A percentile compares a stretch with the other conserved stretches of the same genome.
Evolutionary conservation across 495 filamentous ascomycete genomes (phyloP).

Genomic region (Penicillium arizonense): DNA sequence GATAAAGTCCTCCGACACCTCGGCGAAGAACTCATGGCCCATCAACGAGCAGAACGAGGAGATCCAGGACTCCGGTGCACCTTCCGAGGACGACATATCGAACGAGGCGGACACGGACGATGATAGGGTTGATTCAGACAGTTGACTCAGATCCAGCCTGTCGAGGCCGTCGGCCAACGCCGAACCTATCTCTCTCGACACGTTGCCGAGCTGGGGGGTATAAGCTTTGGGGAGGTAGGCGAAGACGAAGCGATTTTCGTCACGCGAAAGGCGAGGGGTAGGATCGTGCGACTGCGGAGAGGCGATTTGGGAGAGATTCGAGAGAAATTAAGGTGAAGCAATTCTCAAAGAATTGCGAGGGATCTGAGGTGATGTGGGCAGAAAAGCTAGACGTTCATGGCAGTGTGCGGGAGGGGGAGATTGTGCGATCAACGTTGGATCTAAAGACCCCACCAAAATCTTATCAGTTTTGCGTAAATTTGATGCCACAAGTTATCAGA

Average conservation of each 20-base stretch:
- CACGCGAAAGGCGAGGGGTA: constrained; percentile 20
- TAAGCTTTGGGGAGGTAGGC: constrained; percentile 14
- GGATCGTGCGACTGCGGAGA: neutral
- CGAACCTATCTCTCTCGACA: constrained; percentile 52
- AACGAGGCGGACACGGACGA: constrained; percentile 48
- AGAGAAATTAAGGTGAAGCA: neutral
- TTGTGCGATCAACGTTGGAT: constrained; percentile 38
- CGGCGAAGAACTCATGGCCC: constrained; percentile 98
- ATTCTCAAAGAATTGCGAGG: neutral
- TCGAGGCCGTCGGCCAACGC: constrained; percentile 52
- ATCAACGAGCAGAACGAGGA: constrained; percentile 91
- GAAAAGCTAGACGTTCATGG: constrained; percentile 33
- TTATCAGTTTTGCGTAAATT: constrained; percentile 18
- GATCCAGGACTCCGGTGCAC: constrained; percentile 93
- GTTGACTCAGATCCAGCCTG: constrained; percentile 52
- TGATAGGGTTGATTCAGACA: constrained; percentile 49
- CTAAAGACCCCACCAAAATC: constrained; percentile 19
- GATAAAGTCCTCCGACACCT: constrained; percentile 98
- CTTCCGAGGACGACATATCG: constrained; percentile 70
- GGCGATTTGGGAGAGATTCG: neutral
- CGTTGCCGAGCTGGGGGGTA: constrained; percentile 42
- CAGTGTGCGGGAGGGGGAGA: constrained; percentile 36
- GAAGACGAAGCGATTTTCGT: constrained; percentile 27
- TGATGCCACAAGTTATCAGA: neutral
- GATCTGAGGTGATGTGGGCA: constrained; percentile 10